Evolutionary conservation across 371 early-diverging fungal genomes (phyloP).

Genomic region (Syncephalis plumigaleata): DNA sequence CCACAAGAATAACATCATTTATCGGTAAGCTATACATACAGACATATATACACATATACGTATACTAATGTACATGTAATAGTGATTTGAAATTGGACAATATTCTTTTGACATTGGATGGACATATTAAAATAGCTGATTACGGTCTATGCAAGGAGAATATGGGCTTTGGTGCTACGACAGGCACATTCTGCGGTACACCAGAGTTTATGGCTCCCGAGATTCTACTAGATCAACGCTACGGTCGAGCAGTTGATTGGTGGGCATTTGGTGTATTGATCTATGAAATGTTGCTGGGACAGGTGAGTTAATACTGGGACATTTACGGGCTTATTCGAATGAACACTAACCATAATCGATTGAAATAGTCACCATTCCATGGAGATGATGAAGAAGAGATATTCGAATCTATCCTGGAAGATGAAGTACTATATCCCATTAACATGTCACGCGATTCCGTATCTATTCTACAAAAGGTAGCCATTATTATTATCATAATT

Average conservation of each 20-base stretch:
- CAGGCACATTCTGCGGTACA: slow-evolving; percentile 96
- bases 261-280: slow-evolving; percentile 98
- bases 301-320: slow-evolving; percentile 10
- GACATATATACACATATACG: background rate
- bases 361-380: slow-evolving; percentile 57
- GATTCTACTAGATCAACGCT: slow-evolving; percentile 78
- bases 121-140: slow-evolving; percentile 97
- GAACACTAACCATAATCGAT: background rate
- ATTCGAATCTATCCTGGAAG: slow-evolving; percentile 83
- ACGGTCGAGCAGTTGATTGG: slow-evolving; percentile 93
- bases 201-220: slow-evolving; percentile 99
- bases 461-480: slow-evolving; percentile 62
- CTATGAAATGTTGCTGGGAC: slow-evolving; percentile 93
- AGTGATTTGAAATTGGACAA: slow-evolving; percentile 97
- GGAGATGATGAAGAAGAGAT: slow-evolving; percentile 93
- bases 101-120: slow-evolving; percentile 79
- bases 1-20: slow-evolving; percentile 85
- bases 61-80: background rate
- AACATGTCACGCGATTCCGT: slow-evolving; percentile 81
- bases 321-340: too few species aligned
- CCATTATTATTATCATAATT: background rate
- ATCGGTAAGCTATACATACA: slow-evolving; percentile 33
- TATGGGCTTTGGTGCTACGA: slow-evolving; percentile 67
- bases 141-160: slow-evolving; percentile 97
- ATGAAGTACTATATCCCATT: slow-evolving; percentile 78